Conservation (phyloP, 2,329 filamentous ascomycete genomes). For the Decorospora gaudefroyi region DNA sequence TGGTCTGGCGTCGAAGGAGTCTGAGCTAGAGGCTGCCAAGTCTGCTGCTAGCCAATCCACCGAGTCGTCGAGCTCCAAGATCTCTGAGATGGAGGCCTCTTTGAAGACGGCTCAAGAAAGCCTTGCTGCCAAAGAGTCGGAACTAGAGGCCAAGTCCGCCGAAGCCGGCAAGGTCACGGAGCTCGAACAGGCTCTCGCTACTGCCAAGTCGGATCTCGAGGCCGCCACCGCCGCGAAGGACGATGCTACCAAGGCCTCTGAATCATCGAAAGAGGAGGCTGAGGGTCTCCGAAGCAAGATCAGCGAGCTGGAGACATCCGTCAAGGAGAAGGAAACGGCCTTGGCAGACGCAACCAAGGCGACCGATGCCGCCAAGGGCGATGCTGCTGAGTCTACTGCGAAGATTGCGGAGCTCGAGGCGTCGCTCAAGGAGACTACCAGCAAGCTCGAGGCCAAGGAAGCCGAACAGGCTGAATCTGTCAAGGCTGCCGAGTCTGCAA, state of each 20-base stretch:
- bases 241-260: conserved; percentile 18
- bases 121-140: conserved; percentile 30
- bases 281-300: conserved; percentile 24
- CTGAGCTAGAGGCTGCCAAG: conserved; percentile 25
- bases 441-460: conserved; percentile 22
- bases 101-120: conserved; percentile 30
- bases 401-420: conserved; percentile 29
- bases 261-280: conserved; percentile 25
- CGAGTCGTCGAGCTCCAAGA: conserved; percentile 28
- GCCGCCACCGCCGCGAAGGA: conserved; percentile 17
- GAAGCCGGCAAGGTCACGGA: conserved; percentile 27
- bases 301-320: conserved; percentile 23
- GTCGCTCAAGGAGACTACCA: conserved; percentile 22
- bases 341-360: too few species aligned
- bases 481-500: conserved; percentile 21
- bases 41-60: conserved; percentile 21
- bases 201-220: conserved; percentile 24
- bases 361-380: conserved; percentile 23
- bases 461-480: conserved; percentile 21
- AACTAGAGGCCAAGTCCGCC: conserved; percentile 21
- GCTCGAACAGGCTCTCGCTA: conserved; percentile 24
- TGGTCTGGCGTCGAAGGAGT: conserved; percentile 14
- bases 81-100: conserved; percentile 27
- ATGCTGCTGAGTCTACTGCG: conserved; percentile 16
- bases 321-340: conserved; percentile 19